A percentile compares a stretch with the other conserved stretches of the same genome.
Evolutionary conservation across 805 yeast species (phyloP).

Genomic region (Schwanniomyces occidentalis): DNA sequence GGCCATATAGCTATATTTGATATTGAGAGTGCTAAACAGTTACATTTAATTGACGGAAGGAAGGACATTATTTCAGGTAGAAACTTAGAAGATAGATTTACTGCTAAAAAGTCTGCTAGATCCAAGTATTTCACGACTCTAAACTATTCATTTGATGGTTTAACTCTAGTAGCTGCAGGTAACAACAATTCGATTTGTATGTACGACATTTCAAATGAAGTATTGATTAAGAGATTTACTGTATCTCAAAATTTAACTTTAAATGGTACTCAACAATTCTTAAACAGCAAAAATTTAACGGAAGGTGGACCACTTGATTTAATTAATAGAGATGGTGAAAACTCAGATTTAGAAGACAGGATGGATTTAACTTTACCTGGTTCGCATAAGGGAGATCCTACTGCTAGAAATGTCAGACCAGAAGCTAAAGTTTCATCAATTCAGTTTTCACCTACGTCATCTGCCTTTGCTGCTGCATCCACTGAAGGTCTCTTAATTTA

Average conservation of each 20-base stretch:
- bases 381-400: slow-evolving; percentile 72
- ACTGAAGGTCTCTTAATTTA: slow-evolving; percentile 89
- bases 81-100: slow-evolving; percentile 76
- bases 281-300: slow-evolving; percentile 81
- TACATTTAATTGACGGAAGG: slow-evolving; percentile 80
- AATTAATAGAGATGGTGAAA: slow-evolving; percentile 83
- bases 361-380: slow-evolving; percentile 82
- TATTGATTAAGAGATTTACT: slow-evolving; percentile 74
- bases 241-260: slow-evolving; percentile 88
- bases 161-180: slow-evolving; percentile 87
- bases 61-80: slow-evolving; percentile 88
- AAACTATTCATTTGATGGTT: slow-evolving; percentile 86
- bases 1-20: slow-evolving; percentile 88
- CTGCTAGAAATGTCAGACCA: slow-evolving; percentile 73
- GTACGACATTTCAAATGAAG: slow-evolving; percentile 88
- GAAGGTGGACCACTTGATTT: slow-evolving; percentile 75
- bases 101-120: slow-evolving; percentile 76
- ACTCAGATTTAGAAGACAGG: slow-evolving; percentile 81
- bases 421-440: slow-evolving; percentile 80
- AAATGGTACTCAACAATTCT: slow-evolving; percentile 78
- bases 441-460: slow-evolving; percentile 84
- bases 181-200: slow-evolving; percentile 87
- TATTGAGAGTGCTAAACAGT: slow-evolving; percentile 76
- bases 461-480: slow-evolving; percentile 90
- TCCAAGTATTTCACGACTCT: slow-evolving; percentile 82